Base-by-base conservation (phyloP, 2,329 filamentous ascomycete species). In the Phoma sp. region DNA sequence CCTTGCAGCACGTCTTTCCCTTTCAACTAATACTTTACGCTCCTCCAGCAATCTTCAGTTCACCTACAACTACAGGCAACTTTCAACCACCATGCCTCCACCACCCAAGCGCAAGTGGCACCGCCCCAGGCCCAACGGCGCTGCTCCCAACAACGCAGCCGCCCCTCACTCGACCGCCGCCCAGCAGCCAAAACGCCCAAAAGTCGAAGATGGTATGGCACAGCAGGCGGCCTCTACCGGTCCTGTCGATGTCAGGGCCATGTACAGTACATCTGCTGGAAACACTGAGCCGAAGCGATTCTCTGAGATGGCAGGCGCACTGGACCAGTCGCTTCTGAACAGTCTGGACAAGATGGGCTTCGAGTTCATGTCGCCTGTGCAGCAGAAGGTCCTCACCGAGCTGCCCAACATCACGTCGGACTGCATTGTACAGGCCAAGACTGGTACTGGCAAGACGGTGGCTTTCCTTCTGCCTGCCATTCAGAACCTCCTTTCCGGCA, bases 351-450 rank as follows among this genome's bases (percentile, higher is more conserved):
- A 68, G 40, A 74, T 76, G 71, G 71, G 72, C 42, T 76, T 74
- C 37, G 68, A 75, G 70, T 75, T 66, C 60, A 83, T 83, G 81
- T 80, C 80, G 6, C 80, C 82, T 2, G 82, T 84, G 11, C 82
- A 84, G 61, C 77, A 82, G 43, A 80, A 80, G 64, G 81, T 83
- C 5, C 69, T 84, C 50, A 79, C 73, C 2, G 77, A 82, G 55
- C 73, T 84, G 21, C 81, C 81, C 7, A 74, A 67, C 32, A 77
- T 78, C 67, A 76, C 75, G 32, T 77, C 77, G 39, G 82, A 84
- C 62, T 83, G 81, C 57, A 77, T 84, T 28, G 83, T 83, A 26
- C 81, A 83, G 58, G 78, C 79, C 28, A 80, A 80, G 60, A 82
- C 80, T 0, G 80, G 80, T 4, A 81, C 80, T 1, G 80, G 80